Evolutionary conservation across 805 yeast genomes (phyloP).

Genomic region (Lipomyces yamanashiensis): DNA sequence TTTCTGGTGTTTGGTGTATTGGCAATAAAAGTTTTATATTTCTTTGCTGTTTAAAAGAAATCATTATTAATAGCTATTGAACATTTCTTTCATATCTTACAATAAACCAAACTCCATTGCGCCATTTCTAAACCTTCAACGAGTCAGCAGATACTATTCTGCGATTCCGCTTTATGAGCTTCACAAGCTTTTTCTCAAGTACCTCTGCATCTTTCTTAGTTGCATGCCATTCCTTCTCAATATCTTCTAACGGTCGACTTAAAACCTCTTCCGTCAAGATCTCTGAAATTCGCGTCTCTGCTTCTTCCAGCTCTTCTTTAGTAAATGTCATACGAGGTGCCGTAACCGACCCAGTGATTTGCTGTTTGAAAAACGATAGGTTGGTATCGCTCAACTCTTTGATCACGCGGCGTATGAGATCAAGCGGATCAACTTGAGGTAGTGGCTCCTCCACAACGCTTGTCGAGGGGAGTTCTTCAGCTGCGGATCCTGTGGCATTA

Average conservation of each 20-base stretch:
- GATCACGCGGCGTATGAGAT: slow-evolving; percentile 3
- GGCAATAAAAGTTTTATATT: too few species aligned
- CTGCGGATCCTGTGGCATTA: background rate
- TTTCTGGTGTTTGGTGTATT: too few species aligned
- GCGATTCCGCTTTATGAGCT: slow-evolving; percentile 24
- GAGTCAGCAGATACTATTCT: slow-evolving; percentile 15
- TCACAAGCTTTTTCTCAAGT: slow-evolving; percentile 25
- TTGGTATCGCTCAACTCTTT: slow-evolving; percentile 10
- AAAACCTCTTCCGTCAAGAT: slow-evolving; percentile 3
- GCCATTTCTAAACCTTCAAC: background rate
- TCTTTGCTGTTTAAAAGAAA: too few species aligned
- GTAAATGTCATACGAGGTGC: slow-evolving; percentile 18
- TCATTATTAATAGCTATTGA: too few species aligned
- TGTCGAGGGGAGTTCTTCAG: slow-evolving; percentile 1
- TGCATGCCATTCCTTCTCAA: slow-evolving; percentile 27
- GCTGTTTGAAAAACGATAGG: slow-evolving; percentile 20
- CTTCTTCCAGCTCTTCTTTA: slow-evolving; percentile 17
- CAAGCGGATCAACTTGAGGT: slow-evolving; percentile 8
- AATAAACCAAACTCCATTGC: too few species aligned
- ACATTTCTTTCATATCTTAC: too few species aligned
- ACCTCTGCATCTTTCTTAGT: slow-evolving; percentile 26
- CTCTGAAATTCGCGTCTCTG: slow-evolving; percentile 7
- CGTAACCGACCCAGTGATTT: slow-evolving; percentile 8
- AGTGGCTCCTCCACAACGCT: background rate
- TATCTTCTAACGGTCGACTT: slow-evolving; percentile 19